Evolutionary conservation across 2,329 filamentous ascomycete species (phyloP), one percentile per base, ranked within the genome.

Genomic region (Beauveria medogensis): DNA sequence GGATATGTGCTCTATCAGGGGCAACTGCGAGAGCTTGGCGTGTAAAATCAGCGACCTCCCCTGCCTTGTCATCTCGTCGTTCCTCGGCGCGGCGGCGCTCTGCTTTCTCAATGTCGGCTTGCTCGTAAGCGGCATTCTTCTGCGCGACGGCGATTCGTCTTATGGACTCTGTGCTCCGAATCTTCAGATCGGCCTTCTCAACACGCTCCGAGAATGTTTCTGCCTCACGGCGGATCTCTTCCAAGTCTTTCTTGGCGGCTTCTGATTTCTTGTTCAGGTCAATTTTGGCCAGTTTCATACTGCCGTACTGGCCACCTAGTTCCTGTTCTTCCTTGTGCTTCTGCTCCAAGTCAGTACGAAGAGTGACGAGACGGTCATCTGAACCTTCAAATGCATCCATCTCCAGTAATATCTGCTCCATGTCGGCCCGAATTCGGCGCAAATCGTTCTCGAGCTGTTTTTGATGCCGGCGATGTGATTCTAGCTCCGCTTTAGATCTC

Each of bases 371-470:
- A 57, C 81, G 80, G 54, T 83, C 86, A 68, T 91, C 90, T 59
- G 85, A 83, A 3, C 88, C 87, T 63, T 89, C 82, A 52, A 84
- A 83, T 28, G 76, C 80, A 64, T 91, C 86, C 44, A 95, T 78
- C 50, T 85, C 83, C 59, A 84, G 82, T 68, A 52, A 81, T 67
- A 62, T 72, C 64, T 59, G 67, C 50, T 80, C 76, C 8, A 89
- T 78, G 7, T 78, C 76, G 56, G 87, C 85, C 56, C 88, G 82
- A 7, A 86, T 82, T 56, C 77, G 74, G 63, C 91, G 86, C 40
- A 81, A 70, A 3, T 80, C 74, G 44, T 83, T 73, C 62, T 81
- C 80, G 18, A 91, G 72, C 1, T 64, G 62, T 57, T 68, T 68
- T 12, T 68, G 65, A n/a, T 63, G 65, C 18, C 62, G 65, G 18